Evolutionary conservation across 352 stramenopile species (phyloP).

Genomic region (Phytopythium ostracodes): DNA sequence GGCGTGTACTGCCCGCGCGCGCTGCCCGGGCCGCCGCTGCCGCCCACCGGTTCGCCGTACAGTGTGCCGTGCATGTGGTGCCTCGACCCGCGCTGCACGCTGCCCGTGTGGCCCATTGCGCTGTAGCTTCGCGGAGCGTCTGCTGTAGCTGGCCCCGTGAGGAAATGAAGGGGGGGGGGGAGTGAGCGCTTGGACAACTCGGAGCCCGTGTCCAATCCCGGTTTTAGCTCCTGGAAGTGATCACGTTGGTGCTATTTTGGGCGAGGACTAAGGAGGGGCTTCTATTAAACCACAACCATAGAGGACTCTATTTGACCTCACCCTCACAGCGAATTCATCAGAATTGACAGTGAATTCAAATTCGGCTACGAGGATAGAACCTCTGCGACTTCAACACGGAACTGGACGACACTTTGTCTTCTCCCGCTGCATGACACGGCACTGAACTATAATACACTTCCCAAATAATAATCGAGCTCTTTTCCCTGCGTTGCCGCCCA

Average conservation of each 20-base stretch:
- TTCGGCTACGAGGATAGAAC: too few species aligned
- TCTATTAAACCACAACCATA: not conserved
- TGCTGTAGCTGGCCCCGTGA: not conserved
- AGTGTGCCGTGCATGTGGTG: constrained; percentile 32
- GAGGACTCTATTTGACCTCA: not conserved
- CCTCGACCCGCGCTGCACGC: constrained; percentile 45
- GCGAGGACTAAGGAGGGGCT: too few species aligned
- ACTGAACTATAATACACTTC: not conserved
- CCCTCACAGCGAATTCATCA: too few species aligned
- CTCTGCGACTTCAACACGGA: not conserved
- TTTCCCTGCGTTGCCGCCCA: not conserved
- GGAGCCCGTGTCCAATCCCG: too few species aligned
- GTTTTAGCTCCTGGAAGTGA: too few species aligned
- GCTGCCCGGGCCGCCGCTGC: constrained; percentile 19
- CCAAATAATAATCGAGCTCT: not conserved
- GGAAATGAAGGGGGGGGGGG: not conserved
- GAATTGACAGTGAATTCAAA: too few species aligned
- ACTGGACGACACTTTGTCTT: too few species aligned
- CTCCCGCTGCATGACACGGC: too few species aligned
- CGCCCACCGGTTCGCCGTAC: constrained; percentile 60
- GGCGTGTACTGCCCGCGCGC: constrained; percentile 64
- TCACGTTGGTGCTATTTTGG: too few species aligned
- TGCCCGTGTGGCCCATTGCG: constrained; percentile 69
- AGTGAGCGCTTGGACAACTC: not conserved
- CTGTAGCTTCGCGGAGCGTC: not conserved